A percentile compares a stretch with the other conserved stretches of the same genome.
Conservation (phyloP, 441 rosid genomes). For the Bocquillonia castaneifolia region DNA sequence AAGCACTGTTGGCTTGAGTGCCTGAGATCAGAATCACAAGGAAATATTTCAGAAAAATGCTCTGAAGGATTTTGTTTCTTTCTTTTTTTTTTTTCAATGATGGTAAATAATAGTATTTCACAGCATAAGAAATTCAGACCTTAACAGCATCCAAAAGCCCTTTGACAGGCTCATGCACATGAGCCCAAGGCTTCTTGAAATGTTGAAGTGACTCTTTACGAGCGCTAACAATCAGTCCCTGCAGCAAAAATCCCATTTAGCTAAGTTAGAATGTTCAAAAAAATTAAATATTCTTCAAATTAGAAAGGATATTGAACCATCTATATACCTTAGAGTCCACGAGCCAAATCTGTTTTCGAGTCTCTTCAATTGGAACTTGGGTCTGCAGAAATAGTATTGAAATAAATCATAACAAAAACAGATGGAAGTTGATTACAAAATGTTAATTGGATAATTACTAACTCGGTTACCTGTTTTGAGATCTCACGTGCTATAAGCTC, state of each 20-base stretch:
- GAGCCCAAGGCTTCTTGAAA: slow-evolving; percentile 95
- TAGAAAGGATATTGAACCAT: slow-evolving; percentile 9
- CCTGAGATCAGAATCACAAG: slow-evolving; percentile 37
- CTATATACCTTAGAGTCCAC: slow-evolving; percentile 74
- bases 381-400: slow-evolving; percentile 38
- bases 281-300: not conserved
- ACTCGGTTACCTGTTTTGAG: slow-evolving; percentile 56
- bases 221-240: slow-evolving; percentile 82
- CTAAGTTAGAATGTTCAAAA: not conserved
- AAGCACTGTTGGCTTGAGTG: slow-evolving; percentile 83
- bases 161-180: slow-evolving; percentile 66
- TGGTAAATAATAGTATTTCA: not conserved
- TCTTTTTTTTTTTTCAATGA: not conserved
- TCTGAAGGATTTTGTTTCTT: not conserved
- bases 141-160: slow-evolving; percentile 66
- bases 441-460: not conserved
- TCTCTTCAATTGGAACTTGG: slow-evolving; percentile 52
- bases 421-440: slow-evolving; percentile 13
- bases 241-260: slow-evolving; percentile 11
- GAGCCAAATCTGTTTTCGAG: slow-evolving; percentile 87
- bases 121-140: slow-evolving; percentile 32
- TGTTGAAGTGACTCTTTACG: slow-evolving; percentile 87
- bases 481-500: slow-evolving; percentile 85
- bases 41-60: slow-evolving; percentile 15
- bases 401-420: slow-evolving; percentile 22